phyloP scores from a whole-genome alignment of 306 rosid species.

The Fagus crenata region DNA sequence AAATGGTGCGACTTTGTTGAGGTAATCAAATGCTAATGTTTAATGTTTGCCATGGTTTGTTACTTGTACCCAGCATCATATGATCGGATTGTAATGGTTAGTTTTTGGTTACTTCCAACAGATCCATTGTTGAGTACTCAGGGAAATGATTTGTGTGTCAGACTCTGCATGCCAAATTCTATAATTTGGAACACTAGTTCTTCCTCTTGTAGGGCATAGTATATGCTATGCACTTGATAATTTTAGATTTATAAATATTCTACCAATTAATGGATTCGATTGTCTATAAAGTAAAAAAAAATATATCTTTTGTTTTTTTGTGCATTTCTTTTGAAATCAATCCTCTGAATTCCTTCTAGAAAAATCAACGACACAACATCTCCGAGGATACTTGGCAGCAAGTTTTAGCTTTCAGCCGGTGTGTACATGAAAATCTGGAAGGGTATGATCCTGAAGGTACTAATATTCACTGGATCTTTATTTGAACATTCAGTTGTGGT shows the following conservation, averaged over 20 bases:
- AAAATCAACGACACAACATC: constrained; percentile 89
- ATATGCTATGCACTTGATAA: neutral
- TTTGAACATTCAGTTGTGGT: neutral
- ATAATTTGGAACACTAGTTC: neutral
- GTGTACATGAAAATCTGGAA: constrained; percentile 81
- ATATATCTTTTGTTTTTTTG: neutral
- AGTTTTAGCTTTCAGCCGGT: constrained; percentile 89
- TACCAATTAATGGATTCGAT: neutral
- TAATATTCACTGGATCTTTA: constrained; percentile 10
- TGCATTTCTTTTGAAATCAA: constrained; percentile 34
- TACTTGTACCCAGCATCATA: neutral
- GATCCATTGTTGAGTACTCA: neutral
- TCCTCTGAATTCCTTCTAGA: constrained; percentile 48
- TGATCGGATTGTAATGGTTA: neutral
- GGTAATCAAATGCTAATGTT: constrained; percentile 48
- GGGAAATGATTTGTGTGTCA: neutral
- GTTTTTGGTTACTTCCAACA: no score
- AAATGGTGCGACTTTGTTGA: constrained; percentile 95
- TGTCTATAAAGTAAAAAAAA: neutral
- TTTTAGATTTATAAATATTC: neutral
- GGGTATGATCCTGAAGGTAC: constrained; percentile 98
- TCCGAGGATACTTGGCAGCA: constrained; percentile 98
- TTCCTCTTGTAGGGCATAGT: neutral
- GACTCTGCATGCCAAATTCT: neutral
- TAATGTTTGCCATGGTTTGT: neutral